Evolutionary conservation across 768 basidiomycete species (phyloP), one percentile per base, ranked within the genome.

Genomic region (Leccinum variicolor): DNA sequence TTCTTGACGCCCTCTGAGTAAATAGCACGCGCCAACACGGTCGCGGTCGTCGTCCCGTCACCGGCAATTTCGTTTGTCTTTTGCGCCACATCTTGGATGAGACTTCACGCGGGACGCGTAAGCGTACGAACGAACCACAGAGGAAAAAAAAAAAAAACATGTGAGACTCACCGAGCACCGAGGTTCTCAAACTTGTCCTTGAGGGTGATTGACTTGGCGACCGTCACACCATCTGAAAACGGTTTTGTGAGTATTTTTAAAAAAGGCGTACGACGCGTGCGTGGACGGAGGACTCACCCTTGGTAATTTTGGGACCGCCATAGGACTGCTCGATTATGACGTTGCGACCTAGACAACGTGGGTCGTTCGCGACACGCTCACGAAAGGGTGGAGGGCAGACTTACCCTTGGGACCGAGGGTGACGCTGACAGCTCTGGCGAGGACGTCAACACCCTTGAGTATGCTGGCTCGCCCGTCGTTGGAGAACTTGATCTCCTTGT

Each of bases 181-280:
- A 98, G 90, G 81, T 98, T 98, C 81, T 98, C 94, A 70, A 98
- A 98, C 76, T 95, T 97, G 84, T 98, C 94, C 78, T 98, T 87
- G 66, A 98, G 83, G 6, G 86, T 79, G 65, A 99, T 93, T 41
- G 93, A 79, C 80, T 98, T 99, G 58, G 96, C 96, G 39, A 98
- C 96, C 25, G 94, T 96, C n/a, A 97, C 96, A 85, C 95, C 96
- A 73, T 98, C 94, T 92, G 52, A 6, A 28, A 15, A 8, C 3
- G n/a, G 26, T 52, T 14, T 21, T 1, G 34, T 26, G 50, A 59
- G 52, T 61, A 47, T n/a, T n/a, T n/a, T n/a, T n/a, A n/a, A 17
- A 49, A 50, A 45, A 45, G 39, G n/a, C 3, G 52, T 26, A 31
- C 45, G 7, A 3, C 10, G 17, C 9, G 4, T 9, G 9, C 3